Evolutionary conservation across 352 stramenopile species (phyloP), one percentile per base, ranked within the genome.

Genomic region (Hyaloperonospora arabidopsidis): DNA sequence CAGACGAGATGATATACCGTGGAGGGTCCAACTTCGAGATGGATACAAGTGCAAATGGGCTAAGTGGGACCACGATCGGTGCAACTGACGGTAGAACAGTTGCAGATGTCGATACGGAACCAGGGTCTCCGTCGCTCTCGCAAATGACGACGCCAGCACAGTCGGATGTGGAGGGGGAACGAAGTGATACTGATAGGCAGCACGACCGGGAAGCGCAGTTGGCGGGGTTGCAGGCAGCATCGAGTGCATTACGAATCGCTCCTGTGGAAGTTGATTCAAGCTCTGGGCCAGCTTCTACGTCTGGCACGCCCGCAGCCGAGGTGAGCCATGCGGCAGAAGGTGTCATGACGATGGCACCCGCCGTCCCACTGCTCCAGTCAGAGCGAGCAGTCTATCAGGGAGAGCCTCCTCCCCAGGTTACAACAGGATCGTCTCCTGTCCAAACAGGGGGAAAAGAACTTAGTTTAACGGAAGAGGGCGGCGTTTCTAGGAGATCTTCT

Each of bases 101-200:
- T 39, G 70, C 68, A 7, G 74, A 84, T 49, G 69, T 76, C n/a
- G 75, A 88, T 46, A 88, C 78, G 2, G 75, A 87, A 25, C 59
- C 63, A 10, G 77, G 72, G 28, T 76, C 67, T 11, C 68, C 65
- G 7, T 84, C 79, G 4, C 69, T 87, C 10, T 89, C 79, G 15
- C 79, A 89, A 59, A 53, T 79, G 54, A 89, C 73, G 10, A 89
- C 76, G 38, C 79, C 79, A 41, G 63, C 63, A 8, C 74, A 84
- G 25, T 89, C 76, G n/a, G 76, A 89, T 49, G 71, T 62, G 2
- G 79, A 89, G 29, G 72, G 59, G 15, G 74, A 87, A 17, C 55
- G 61, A 35, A 57, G 28, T 7, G 56, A 60, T 28, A 21, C 25
- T 18, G 61, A 57, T 13, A 54, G 49, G 12, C 62, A 73, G 34